Base-by-base conservation (phyloP, 495 filamentous ascomycete species). In the Friedmanniomyces simplex region DNA sequence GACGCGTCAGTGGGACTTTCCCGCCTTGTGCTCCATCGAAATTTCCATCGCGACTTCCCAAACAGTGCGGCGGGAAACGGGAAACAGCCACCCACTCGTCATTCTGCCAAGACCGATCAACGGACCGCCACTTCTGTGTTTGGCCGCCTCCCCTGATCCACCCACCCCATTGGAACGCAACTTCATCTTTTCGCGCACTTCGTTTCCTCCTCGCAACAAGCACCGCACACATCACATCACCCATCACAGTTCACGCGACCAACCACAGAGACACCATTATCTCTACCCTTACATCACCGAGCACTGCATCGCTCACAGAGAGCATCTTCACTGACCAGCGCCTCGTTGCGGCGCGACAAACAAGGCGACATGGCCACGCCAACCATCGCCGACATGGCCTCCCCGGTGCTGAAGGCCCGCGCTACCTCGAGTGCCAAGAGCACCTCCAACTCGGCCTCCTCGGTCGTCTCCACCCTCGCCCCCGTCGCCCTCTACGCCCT, bases 391-490 rank as follows among this genome's bases (percentile, higher is more conserved):
- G 43, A 49, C 13, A 57, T 57, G 54, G 46, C 54, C 24, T n/a
- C 54, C 5, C 18, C 49, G 2, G 13, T 52, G 13, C 26, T 49
- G 6, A 49, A 52, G 32, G 18, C 3, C 2, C 49, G 21, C 10
- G 26, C 25, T n/a, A 43, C 34, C 26, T 26, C 37, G 18, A 59
- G 37, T 43, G 36, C 36, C 32, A 60, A 63, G 52, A 25, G 28
- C 30, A 30, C 45, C 62, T 73, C 73, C 50, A 73, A 72, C 49
- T 80, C 79, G 12, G 69, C 74, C 16, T 79, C 78, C 37, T 76
- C 76, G 34, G 72, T 95, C 62, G 47, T 94, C 59, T 77, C 82
- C 43, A 91, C 88, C 16, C 72, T 96, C 34, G 74, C 81, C 12
- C 88, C 90, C 16, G 79, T 85, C 41, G 66, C 81, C 16, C 58